Base-by-base conservation (phyloP, 148 eudicot genomes). In the Silene uniflora region DNA sequence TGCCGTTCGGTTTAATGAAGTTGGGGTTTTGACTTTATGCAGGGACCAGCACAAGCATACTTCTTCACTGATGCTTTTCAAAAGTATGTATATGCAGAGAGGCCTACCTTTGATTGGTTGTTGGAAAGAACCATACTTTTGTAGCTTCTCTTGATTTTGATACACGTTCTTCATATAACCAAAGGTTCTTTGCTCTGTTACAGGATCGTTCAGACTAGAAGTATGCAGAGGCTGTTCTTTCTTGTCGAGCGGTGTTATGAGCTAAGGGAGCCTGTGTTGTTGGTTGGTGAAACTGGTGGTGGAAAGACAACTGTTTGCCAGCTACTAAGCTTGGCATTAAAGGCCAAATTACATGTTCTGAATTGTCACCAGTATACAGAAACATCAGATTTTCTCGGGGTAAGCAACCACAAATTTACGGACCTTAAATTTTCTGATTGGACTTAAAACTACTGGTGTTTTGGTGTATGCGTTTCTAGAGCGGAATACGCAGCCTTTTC, bases 361-460 rank as follows among this genome's bases (percentile, higher is more conserved):
- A 95, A 95, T 76, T 92, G 99, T 86, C 99, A 95, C 76, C 99
- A 92, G 79, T 92, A 90, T 75, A 90, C 97, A 55, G 99, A 95
- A 80, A 95, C 97, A 72, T 95, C 99, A 62, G 99, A 95, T 89
- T 95, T 95, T 81, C 87, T 95, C 58, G 99, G 99, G 91, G 99
- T 95, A 61, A 21, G 90, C 78, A 25, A 55, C 2, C 10, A 2
- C 58, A 66, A 27, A 73, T 24, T 76, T 49, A 39, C 10, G 6
- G 44, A 39, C 44, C 44, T 39, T 39, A 39, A 6, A 39, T 39
- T 39, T 7, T 39, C 44, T 39, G 7, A 39, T 39, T 39, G 2
- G 44, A 1, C 44, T 39, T 39, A 3, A 39, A 39, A 39, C 44
- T 39, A 39, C 10, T 39, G 44, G 7, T 39, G 44, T 39, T 39